Base-by-base conservation (phyloP, 768 basidiomycete genomes). In the Podaxis pistillaris region DNA sequence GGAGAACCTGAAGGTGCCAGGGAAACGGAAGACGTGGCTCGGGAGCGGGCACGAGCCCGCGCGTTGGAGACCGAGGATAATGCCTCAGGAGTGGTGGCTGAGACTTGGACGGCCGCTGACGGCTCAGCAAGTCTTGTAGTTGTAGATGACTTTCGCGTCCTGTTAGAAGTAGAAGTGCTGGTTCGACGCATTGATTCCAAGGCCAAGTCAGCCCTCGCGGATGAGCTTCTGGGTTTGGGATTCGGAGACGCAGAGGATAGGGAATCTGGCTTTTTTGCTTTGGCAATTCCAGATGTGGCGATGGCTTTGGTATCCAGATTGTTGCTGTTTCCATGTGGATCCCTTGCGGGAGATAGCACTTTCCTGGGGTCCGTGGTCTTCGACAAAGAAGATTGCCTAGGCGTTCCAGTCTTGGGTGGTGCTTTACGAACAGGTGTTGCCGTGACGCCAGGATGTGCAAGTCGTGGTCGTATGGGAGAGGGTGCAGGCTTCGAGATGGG, bases 331-430 rank as follows among this genome's bases (percentile, higher is more conserved):
- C 76, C 74, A 24, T 72, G 74, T 17, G 79, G 76, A 64, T 79
- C 79, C 55, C 75, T 71, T 26, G 72, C 67, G 44, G 80, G 81
- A 0, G 79, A 78, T 47, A 81, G 69, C 0, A 78, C 68, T 49
- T 73, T 76, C 62, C 74, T 76, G 22, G 56, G 15, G 24, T 65
- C 56, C 37, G 49, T 58, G 24, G 50, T 50, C 24, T 17, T 56
- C 7, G 54, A 22, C 19, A 36, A 28, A 37, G 54, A 8, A 17
- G 46, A 26, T 11, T 26, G 54, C 26, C 40, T 56, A 15, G 24
- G 65, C 33, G 37, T 63, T 56, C 24, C 64, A 49, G 22, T 55
- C 60, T 37, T 63, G 40, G 8, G 41, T 64, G 11, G 65, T 64
- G 19, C 30, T 47, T 26, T 63, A 17, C 56, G 41, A 13, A 19